Evolutionary conservation across 2,329 filamentous ascomycete genomes (phyloP), one percentile per base, ranked within the genome.

Genomic region (Beauveria australis): DNA sequence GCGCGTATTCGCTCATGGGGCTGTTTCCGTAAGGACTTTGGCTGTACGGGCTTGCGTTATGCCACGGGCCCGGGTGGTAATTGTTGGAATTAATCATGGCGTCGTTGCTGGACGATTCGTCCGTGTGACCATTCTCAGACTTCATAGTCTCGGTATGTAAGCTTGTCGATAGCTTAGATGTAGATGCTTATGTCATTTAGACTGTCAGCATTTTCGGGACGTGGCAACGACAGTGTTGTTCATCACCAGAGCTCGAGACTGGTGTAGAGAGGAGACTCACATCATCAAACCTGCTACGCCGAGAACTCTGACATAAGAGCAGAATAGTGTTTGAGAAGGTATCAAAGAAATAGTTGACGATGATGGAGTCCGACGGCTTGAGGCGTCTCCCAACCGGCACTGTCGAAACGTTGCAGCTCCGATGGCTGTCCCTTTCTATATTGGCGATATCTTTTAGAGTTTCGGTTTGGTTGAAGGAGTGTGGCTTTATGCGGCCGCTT

Each of bases 1-100:
- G 80, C 62, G 80, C 77, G 69, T 89, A 91, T 66, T 89, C 88
- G 46, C 85, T 79, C 74, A 91, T 84, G 26, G 87, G 70, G 33
- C 72, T 84, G 61, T 72, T 67, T 57, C 66, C 69, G 61, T 75
- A 75, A 1, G 74, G 71, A 44, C 87, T 88, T 63, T 87, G 84
- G 66, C 86, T 85, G 68, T 90, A 89, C 16, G 85, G 73, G 64
- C 75, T 79, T 68, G 86, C 80, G 67, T 80, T 79, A 53, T 77
- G 76, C 84, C 84, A 85, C 68, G 74, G 75, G 63, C 82, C 78
- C 69, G 73, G 43, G 6, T 41, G 24, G 46, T 62, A 62, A 16
- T 37, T 22, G 44, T 18, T 30, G 10, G 61, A 12, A 22, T 26
- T 43, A 3, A 57, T 28, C 48, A 53, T 41, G 18, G 37, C 28